Evolutionary conservation across 805 yeast genomes (phyloP), one percentile per base, ranked within the genome.

Genomic region (Barnettozyma wickerhamii): DNA sequence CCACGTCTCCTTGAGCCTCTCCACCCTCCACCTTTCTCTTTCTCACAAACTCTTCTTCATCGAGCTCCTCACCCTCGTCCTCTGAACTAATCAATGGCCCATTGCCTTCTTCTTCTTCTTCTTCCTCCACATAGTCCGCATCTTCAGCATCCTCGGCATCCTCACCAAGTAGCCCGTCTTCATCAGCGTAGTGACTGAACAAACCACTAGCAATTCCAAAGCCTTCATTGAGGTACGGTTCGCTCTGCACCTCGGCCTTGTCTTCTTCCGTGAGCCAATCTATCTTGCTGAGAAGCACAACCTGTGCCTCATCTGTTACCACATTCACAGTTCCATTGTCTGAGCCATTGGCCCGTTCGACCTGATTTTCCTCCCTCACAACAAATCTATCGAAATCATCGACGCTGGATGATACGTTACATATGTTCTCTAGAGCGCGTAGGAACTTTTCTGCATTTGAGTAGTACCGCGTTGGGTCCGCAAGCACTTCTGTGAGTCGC

Each of bases 401-500:
- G 0, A 33, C 10, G 7, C 46, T 38, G 2, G 60, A 51, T 2
- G 50, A 30, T 0, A 55, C 60, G 23, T 44, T 40, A 0, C 45
- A 34, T 1, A 53, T 45, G 14, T 52, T 59, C 15, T 54, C 60
- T 19, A 76, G 37, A 0, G 79, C 72, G 38, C 69, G 63, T 21
- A 72, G 58, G 48, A 65, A 74, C 50, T 76, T 75, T n/a, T 55
- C 47, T 1, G 69, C 50, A 5, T 58, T 53, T 15, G 60, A 58
- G 32, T 59, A 63, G 48, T 66, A 68, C 14, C 63, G 63, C 29
- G 64, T 61, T 3, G 81, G 79, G 35, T 65, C 63, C n/a, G 54
- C 41, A 6, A 75, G 47, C 10, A 76, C 38, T 50, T 77, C 81
- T 15, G 75, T 65, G 2, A 76, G 51, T 40, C 81, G 49, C 10